phyloP scores from a whole-genome alignment of 257 asterid species.

The Lycium barbarum region DNA sequence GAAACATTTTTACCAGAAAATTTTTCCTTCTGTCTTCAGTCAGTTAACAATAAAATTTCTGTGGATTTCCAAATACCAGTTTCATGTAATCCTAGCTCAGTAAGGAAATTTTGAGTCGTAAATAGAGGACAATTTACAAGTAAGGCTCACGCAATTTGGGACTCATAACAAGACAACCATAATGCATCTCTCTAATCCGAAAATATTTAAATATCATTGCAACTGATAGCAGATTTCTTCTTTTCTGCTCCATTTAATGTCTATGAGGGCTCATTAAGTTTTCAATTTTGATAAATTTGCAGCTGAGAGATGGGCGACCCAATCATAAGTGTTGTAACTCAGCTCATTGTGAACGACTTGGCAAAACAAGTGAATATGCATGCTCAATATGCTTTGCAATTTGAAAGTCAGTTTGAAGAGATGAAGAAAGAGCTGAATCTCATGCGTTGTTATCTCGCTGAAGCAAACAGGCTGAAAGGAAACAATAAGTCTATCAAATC shows the following conservation, averaged over 20 bases:
- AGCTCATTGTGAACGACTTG: not conserved
- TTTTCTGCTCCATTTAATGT: not conserved
- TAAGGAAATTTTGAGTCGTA: not conserved
- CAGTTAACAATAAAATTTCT: too few relatives aligned
- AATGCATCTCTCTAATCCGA: too few relatives aligned
- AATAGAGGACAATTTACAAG: not conserved
- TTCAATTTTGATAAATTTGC: not conserved
- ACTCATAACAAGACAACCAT: not conserved
- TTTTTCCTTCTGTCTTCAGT: too few relatives aligned
- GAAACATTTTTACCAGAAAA: too few relatives aligned
- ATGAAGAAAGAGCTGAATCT: constrained; percentile 30
- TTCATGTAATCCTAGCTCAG: too few relatives aligned
- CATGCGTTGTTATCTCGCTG: constrained; percentile 38
- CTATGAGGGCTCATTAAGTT: not conserved
- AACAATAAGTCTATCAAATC: constrained; percentile 25
- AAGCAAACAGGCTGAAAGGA: constrained; percentile 33
- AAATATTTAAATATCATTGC: too few relatives aligned
- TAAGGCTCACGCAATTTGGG: not conserved
- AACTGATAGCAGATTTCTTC: not conserved
- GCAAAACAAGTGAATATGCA: constrained; percentile 8
- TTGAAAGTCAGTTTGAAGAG: constrained; percentile 32
- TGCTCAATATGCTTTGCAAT: constrained; percentile 37
- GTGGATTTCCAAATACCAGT: too few relatives aligned
- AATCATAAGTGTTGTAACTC: not conserved
- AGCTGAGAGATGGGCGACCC: constrained; percentile 9